Base-by-base conservation (phyloP, 1,284 basidiomycete species). In the Malassezia restricta region DNA sequence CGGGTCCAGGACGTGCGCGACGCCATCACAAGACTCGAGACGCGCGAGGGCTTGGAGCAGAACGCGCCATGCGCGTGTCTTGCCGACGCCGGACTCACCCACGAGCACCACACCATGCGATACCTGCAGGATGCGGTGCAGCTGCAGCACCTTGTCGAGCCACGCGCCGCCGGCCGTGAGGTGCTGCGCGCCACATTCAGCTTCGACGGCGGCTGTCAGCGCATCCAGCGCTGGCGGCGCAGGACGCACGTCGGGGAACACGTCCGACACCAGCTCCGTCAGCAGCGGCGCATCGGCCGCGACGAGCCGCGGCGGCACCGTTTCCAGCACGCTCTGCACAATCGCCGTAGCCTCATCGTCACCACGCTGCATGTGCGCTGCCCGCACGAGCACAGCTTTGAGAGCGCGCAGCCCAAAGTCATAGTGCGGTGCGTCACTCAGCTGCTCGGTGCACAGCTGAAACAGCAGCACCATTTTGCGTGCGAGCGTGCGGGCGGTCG, bases 101-200 rank as follows among this genome's bases (percentile, higher is more conserved):
- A 99, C 94, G 86, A 98, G 92, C 91, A 99, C 98, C 49, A 99
- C 79, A 76, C 94, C 94, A 74, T 98, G 95, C 65, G 95, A 90
- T 58, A 98, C 98, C 78, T 92, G 95, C 76, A 98, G 94, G 55
- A 99, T 96, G 75, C 96, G 94, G 74, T 96, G 98, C 11, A 99
- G 80, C 74, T 99, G 94, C 27, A 98, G 78, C 58, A 98, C 91
- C 78, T 99, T 99, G 65, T 84, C 81, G 47, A 89, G 80, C 92
- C 95, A 99, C 24, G 83, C 80, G 20, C 20, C 20, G 43, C 90
- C 87, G 30, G 88, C 87, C 49, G 83, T 77, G 14, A 92, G 81
- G 38, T 89, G 84, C 15, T 83, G 82, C 74, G 95, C 89, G 11
- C 79, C 76, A 75, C 92, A 96, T 47, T 96, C 87, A 58, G 84